Base-by-base conservation (phyloP, 768 basidiomycete species). In the Mycena latifolia region DNA sequence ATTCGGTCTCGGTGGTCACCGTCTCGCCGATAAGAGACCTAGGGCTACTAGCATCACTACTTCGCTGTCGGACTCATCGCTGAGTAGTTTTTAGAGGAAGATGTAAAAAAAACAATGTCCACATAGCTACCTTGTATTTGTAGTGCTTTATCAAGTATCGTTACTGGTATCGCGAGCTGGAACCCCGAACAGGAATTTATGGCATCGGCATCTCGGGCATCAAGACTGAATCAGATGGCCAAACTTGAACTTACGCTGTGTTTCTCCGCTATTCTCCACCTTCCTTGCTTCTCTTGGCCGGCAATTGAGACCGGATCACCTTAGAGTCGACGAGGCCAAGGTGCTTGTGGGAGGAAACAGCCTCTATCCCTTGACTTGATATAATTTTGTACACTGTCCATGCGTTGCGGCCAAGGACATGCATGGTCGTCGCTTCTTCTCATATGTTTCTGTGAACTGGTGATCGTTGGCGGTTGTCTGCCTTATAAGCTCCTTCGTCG, bases 11-110 rank as follows among this genome's bases (percentile, higher is more conserved):
- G 46, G 24, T 5, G 37, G 61, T n/a, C n/a, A n/a, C n/a, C n/a
- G n/a, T n/a, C n/a, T n/a, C n/a, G n/a, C n/a, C n/a, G n/a, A n/a
- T n/a, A n/a, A n/a, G n/a, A n/a, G 46, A n/a, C n/a, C n/a, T n/a
- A 28, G 8, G 22, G 9, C 18, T 22, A 22, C 35, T 25, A 39
- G 9, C 5, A 39, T 39, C 1, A 20, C 52, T 5, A n/a, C 28
- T 24, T 46, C 61, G n/a, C 35, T 65, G 29, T 63, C 63, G 20
- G 39, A 61, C 41, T 69, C 67, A 35, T 63, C 62, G 48, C 7
- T 67, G 31, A 56, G 52, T 22, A 52, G 31, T 33, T 33, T 52
- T 18, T 20, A 52, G 47, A 27, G 47, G 6, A 28, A 12, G 39
- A 35, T 35, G 33, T 35, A 35, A 6, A 14, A 35, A 35, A 35